These are phyloP conservation scores for Penicillium sp. DNA, from an alignment of 2,329 filamentous ascomycete species.

Conservation along the genomic window DNA sequence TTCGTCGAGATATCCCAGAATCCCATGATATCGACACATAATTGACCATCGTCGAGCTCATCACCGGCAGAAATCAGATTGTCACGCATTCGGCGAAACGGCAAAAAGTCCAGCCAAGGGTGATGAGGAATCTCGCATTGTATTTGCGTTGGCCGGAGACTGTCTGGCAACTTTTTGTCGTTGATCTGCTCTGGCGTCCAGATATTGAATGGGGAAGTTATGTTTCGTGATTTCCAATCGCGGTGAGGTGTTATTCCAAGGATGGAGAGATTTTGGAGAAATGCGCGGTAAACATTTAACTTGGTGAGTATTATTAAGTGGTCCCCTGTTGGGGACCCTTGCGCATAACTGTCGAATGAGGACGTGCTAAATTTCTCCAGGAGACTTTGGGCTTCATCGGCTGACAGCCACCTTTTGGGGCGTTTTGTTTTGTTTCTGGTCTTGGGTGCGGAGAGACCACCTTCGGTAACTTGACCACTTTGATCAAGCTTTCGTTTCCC, in stretches of 20 bases:
- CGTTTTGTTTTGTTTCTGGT: neutral
- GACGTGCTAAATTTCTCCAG: neutral
- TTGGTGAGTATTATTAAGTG: neutral
- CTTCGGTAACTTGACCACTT: neutral
- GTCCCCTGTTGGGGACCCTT: neutral
- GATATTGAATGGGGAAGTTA: neutral
- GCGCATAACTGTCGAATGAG: neutral
- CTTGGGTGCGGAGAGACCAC: neutral
- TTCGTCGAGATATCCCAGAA: neutral
- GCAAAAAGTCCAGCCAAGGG: conserved; percentile 46
- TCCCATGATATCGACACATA: neutral
- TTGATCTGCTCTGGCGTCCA: neutral
- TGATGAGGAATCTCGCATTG: conserved; percentile 32
- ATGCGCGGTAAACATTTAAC: neutral
- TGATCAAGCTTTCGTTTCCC: neutral
- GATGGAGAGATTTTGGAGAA: neutral
- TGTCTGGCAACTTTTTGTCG: neutral
- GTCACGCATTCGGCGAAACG: conserved; percentile 43
- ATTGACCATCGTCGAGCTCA: neutral
- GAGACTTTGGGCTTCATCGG: neutral
- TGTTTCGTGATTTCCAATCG: neutral
- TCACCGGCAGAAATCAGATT: conserved; percentile 20
- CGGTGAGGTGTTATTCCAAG: neutral
- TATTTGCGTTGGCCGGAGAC: neutral
- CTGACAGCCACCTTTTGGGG: neutral